These are phyloP conservation scores for Arxiozyma slooffiae DNA, from an alignment of 1,139 yeast genomes.

Conservation along the genomic window DNA sequence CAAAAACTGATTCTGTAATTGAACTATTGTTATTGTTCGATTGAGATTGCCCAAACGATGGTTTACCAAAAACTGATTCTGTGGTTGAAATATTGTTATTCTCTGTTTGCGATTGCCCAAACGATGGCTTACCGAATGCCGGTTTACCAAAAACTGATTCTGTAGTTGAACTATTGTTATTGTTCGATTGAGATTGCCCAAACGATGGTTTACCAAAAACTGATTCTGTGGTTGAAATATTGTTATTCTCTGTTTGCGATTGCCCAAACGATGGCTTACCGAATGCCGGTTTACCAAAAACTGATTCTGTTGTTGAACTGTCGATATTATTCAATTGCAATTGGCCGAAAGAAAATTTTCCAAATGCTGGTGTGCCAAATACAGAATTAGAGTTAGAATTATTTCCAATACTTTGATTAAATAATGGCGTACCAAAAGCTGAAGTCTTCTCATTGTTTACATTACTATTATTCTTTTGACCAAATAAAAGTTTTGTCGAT, in stretches of 20 bases:
- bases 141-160: slow-evolving; percentile 5
- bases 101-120: slow-evolving; percentile 10
- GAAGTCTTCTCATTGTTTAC: slow-evolving; percentile 4
- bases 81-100: neutral
- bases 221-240: neutral
- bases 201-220: slow-evolving; percentile 5
- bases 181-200: neutral
- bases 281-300: slow-evolving; percentile 5
- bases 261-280: slow-evolving; percentile 12
- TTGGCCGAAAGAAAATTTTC: too few relatives aligned
- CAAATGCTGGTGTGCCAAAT: slow-evolving; percentile 6
- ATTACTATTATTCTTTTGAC: neutral
- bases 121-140: slow-evolving; percentile 4
- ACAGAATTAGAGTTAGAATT: neutral
- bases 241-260: neutral
- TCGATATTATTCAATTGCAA: neutral
- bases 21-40: neutral
- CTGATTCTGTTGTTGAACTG: neutral
- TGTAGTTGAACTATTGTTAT: neutral
- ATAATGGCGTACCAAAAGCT: slow-evolving; percentile 5
- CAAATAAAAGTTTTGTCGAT: slow-evolving; percentile 1
- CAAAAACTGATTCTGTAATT: slow-evolving; percentile 3
- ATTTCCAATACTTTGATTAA: slow-evolving; percentile 9
- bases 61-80: neutral
- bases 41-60: slow-evolving; percentile 6